Base-by-base conservation (phyloP, 192 early-diverging fungal species). In the Coemansia biformis region DNA sequence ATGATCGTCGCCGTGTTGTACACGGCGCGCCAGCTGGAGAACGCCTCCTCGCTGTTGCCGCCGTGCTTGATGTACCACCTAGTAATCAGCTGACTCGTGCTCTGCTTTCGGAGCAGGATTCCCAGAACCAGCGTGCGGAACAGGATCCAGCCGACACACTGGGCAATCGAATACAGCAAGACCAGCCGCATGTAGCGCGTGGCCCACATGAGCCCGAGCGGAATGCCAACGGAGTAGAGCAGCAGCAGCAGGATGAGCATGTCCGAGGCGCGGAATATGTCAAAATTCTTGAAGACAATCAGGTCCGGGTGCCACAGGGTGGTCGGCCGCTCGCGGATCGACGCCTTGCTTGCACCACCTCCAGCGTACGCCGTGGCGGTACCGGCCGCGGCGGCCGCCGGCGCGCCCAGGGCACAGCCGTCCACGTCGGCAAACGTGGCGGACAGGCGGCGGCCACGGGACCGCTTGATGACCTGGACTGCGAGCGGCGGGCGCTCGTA, bases 61-160 rank as follows among this genome's bases (percentile, higher is more conserved):
- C 96, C 96, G 59, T 81, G 85, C 73, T 89, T 92, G 64, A 98
- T 88, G 51, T 90, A 96, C 77, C 92, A 87, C 36, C 88, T 81
- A 18, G 86, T 96, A 46, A 90, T 93, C 21, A 86, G 80, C 57
- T 89, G 87, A 48, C 71, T 74, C 8, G 78, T 82, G 46, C 85
- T 88, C 63, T 98, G 96, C 50, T 80, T 63, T 49, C 83, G 79
- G 44, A 98, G 66, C 22, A 96, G 61, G 4, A 70, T 58, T 9
- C 95, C 93, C 19, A 92, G 76, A 0, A 78, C 83, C 57, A 84
- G 85, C 0, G 89, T 86, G 65, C 91, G 88, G 59, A 91, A 79
- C 29, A 90, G 59, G 17, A 89, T 77, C 96, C 96, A 98, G 28
- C 87, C 47, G 1, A 94, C 51, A 6, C 89, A 88, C 68, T 98